Evolutionary conservation across 768 basidiomycete genomes (phyloP).

Genomic region (Trametes sanguinea): DNA sequence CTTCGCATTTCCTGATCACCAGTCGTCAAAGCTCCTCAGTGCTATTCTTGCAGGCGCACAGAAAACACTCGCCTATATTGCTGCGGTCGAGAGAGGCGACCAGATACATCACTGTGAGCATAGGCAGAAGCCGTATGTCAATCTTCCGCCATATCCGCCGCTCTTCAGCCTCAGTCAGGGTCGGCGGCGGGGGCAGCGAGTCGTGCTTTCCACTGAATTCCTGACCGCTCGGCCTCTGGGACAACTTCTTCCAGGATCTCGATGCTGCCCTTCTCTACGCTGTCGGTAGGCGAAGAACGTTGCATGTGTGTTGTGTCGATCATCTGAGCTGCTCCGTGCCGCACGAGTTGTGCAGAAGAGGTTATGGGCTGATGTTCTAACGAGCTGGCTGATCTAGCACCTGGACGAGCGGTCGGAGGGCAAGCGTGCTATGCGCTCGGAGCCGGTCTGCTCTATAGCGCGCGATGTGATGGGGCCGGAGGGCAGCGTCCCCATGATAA

Average conservation of each 20-base stretch:
- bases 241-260: neutral
- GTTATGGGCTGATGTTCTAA: too few relatives aligned
- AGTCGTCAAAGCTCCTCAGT: too few relatives aligned
- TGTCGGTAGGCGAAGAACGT: neutral
- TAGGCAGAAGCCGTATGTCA: conserved; percentile 34
- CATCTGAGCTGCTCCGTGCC: too few relatives aligned
- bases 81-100: conserved; percentile 31
- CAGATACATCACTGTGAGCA: conserved; percentile 33
- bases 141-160: conserved; percentile 34
- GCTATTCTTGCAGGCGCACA: too few relatives aligned
- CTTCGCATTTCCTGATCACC: conserved; percentile 29
- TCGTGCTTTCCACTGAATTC: neutral
- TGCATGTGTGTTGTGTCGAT: too few relatives aligned
- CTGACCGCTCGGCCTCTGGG: neutral
- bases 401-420: too few relatives aligned
- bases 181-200: conserved; percentile 42
- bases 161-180: conserved; percentile 44
- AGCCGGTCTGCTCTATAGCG: too few relatives aligned
- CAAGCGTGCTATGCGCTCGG: too few relatives aligned
- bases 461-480: too few relatives aligned
- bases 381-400: too few relatives aligned
- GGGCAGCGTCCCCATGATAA: too few relatives aligned
- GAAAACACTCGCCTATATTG: conserved; percentile 24
- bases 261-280: neutral
- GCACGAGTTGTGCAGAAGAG: too few relatives aligned